phyloP scores from a whole-genome alignment of 2,329 filamentous ascomycete genomes.

The Cryphonectria nitschkei region DNA sequence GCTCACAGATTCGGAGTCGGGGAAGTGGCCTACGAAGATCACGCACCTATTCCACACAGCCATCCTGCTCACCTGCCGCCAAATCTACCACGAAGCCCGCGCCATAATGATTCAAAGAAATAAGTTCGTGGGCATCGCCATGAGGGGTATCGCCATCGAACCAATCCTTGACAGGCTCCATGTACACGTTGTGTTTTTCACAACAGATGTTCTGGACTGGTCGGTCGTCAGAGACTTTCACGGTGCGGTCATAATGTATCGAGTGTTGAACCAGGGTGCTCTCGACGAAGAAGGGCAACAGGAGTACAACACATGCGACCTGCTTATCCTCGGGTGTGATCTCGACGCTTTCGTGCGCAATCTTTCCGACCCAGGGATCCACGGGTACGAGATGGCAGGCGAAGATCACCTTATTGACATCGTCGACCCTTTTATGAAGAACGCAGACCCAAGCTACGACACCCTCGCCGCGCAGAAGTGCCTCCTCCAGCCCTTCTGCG shows the following conservation, averaged over 20 bases:
- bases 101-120: conserved; percentile 19
- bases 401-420: conserved; percentile 1
- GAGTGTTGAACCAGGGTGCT: neutral
- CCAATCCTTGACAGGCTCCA: neutral
- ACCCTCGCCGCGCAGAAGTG: conserved; percentile 10
- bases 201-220: neutral
- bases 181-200: conserved; percentile 12
- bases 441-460: conserved; percentile 1
- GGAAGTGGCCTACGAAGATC: neutral
- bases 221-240: conserved; percentile 10
- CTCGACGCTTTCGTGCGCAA: conserved; percentile 14
- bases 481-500: conserved; percentile 19
- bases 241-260: conserved; percentile 17
- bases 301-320: neutral
- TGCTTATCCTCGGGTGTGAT: conserved; percentile 19
- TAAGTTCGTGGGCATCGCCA: conserved; percentile 17
- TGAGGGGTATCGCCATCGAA: neutral
- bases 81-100: conserved; percentile 18
- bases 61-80: conserved; percentile 19
- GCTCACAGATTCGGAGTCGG: neutral
- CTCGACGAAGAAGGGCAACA: neutral
- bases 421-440: conserved; percentile 15
- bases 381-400: neutral
- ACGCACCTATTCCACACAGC: conserved; percentile 2
- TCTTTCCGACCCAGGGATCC: neutral